These are phyloP conservation scores for Microglena sp. DNA, from an alignment of 139 green algal species.

Conservation along the genomic window DNA sequence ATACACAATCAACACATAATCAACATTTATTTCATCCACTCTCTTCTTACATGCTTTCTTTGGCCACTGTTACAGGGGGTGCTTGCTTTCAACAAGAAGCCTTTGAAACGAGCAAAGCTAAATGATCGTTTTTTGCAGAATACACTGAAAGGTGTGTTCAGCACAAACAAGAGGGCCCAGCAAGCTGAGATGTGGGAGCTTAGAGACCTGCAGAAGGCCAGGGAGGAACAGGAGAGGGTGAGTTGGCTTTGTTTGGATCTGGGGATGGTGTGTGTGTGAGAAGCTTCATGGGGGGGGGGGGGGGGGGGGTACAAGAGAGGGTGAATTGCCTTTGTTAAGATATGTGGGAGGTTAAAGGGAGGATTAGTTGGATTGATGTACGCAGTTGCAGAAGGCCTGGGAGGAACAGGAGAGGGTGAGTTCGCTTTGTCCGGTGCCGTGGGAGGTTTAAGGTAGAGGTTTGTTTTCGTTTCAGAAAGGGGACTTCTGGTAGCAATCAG, in stretches of 20 bases:
- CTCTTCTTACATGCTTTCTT: no score
- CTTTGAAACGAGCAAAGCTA: constrained; percentile 16
- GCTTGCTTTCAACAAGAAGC: neutral
- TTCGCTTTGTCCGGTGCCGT: no score
- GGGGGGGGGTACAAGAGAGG: no score
- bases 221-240: constrained; percentile 16
- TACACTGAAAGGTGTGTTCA: constrained; percentile 45
- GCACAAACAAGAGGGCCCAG: constrained; percentile 34
- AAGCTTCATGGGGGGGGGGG: neutral
- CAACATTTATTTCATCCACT: no score
- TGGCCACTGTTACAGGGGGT: neutral
- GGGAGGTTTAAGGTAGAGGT: no score
- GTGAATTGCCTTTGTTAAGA: neutral
- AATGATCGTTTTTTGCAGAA: constrained; percentile 65
- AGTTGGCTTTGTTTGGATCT: no score
- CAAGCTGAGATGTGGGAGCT: constrained; percentile 51
- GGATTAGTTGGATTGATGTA: neutral
- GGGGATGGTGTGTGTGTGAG: no score
- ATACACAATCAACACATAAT: no score
- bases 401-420: constrained; percentile 3
- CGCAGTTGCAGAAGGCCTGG: neutral
- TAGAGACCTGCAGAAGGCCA: constrained; percentile 21
- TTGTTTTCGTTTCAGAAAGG: no score
- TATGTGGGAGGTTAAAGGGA: neutral
- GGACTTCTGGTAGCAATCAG: no score